These are phyloP conservation scores for Boletus subparvulus DNA, from an alignment of 768 basidiomycete genomes.

Conservation along the genomic window DNA sequence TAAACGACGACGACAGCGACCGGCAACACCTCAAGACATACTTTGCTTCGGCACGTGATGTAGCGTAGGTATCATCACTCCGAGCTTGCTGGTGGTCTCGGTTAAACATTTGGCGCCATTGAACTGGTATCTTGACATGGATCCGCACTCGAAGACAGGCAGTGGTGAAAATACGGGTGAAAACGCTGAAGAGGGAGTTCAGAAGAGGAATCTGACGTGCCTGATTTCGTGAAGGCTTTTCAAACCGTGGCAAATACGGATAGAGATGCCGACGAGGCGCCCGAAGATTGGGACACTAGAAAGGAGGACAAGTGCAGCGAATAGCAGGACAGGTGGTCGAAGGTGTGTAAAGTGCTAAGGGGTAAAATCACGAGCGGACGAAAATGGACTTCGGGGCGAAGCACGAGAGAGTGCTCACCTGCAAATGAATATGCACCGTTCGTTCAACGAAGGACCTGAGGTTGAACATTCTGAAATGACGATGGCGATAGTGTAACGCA, in stretches of 20 bases:
- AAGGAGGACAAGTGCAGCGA: conserved; percentile 11
- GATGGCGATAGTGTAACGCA: background rate
- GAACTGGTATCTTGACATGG: conserved; percentile 6
- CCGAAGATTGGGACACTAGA: conserved; percentile 10
- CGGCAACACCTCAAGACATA: conserved; percentile 32
- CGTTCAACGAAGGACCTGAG: conserved; percentile 13
- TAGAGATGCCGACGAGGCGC: background rate
- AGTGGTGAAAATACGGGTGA: conserved; percentile 15
- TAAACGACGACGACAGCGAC: conserved; percentile 27
- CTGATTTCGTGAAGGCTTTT: conserved; percentile 3
- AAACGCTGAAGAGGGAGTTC: conserved; percentile 4
- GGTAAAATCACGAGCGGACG: background rate
- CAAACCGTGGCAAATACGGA: conserved; percentile 3
- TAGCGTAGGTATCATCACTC: conserved; percentile 21
- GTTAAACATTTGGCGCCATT: conserved; percentile 6
- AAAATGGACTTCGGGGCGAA: background rate
- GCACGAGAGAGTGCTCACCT: conserved; percentile 3
- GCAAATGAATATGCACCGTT: conserved; percentile 2
- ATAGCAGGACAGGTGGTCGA: background rate
- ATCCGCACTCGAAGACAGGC: conserved; percentile 17
- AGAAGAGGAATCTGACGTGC: conserved; percentile 1
- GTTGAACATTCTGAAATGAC: background rate
- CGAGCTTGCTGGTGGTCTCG: background rate
- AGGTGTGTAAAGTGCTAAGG: conserved; percentile 5
- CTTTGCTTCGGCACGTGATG: conserved; percentile 23